Evolutionary conservation across 176 grass and related monocot genomes (phyloP), one percentile per base, ranked within the genome.

Genomic region (Tillandsia leiboldiana): DNA sequence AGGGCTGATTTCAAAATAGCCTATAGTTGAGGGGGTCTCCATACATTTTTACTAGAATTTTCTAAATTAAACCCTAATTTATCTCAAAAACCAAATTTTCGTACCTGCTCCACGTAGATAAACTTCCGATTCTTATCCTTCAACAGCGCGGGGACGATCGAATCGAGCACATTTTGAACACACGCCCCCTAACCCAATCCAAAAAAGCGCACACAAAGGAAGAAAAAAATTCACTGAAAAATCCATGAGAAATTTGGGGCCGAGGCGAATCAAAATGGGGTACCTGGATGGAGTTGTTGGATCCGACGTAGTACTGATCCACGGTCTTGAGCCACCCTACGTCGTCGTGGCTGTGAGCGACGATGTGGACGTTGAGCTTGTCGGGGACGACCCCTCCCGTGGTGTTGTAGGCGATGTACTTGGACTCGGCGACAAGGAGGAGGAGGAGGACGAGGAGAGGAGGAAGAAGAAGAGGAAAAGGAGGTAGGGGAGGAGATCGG

Each of bases 321-420:
- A 91, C 69, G 49, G 87, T 91, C 83, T 91, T 91, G 74, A 91
- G 87, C 87, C 87, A 91, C 1, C 87, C 87, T 53, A 91, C 87
- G 77, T 91, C 88, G 72, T 91, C 88, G 83, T 91, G 88, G 51
- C 73, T 91, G 80, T 91, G 88, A 10, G 88, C 69, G 15, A 91
- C 88, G 50, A 91, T 66, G 77, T 91, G 88, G 23, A 91, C 88
- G 65, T 91, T 91, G 29, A 91, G 83, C 88, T 91, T 91, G 26
- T 71, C 88, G 2, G 53, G 3, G 28, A 87, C 82, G 70, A 87
- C 84, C 33, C 82, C 72, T 42, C 77, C 85, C 48, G 88, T 86
- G 70, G 92, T 96, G 83, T 96, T 96, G 86, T 96, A 96, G 0
- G 88, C 70, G 68, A 96, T 81, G 83, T 91, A 96, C 78, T 62